phyloP scores from a whole-genome alignment of 495 filamentous ascomycete genomes.

The Chaetomium cochliodes region DNA sequence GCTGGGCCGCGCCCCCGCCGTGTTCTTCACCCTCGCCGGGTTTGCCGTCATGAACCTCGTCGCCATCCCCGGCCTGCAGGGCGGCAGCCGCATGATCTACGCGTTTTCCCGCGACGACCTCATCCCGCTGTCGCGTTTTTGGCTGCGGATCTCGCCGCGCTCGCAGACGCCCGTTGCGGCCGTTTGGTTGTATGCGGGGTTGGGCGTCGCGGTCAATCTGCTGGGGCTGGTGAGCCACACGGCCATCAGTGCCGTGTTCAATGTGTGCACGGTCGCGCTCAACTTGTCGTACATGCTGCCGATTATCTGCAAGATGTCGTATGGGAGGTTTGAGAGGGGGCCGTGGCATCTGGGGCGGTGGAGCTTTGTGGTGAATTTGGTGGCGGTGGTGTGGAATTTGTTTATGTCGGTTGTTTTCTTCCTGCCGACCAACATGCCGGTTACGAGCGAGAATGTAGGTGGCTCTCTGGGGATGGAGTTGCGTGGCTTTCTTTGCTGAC shows the following conservation, averaged over 20 bases:
- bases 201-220: constrained; percentile 60
- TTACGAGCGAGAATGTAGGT: constrained; percentile 44
- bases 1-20: constrained; percentile 57
- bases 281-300: constrained; percentile 64
- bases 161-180: constrained; percentile 60
- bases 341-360: constrained; percentile 59
- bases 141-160: constrained; percentile 53
- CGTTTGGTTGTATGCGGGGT: constrained; percentile 58
- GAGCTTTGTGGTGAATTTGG: constrained; percentile 48
- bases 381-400: constrained; percentile 58
- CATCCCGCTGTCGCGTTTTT: constrained; percentile 54
- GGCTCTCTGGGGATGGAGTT: constrained; percentile 15
- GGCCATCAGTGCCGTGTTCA: constrained; percentile 63
- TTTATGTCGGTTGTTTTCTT: constrained; percentile 63
- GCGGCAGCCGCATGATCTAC: constrained; percentile 61
- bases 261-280: constrained; percentile 61
- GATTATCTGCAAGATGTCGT: constrained; percentile 59
- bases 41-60: constrained; percentile 60
- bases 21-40: constrained; percentile 60
- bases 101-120: constrained; percentile 62
- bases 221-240: constrained; percentile 62
- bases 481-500: constrained; percentile 5
- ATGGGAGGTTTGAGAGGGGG: constrained; percentile 56
- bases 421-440: constrained; percentile 56
- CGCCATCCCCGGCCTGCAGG: constrained; percentile 61